phyloP scores from a whole-genome alignment of 139 green algal species.

The Picochlorum sp. region DNA sequence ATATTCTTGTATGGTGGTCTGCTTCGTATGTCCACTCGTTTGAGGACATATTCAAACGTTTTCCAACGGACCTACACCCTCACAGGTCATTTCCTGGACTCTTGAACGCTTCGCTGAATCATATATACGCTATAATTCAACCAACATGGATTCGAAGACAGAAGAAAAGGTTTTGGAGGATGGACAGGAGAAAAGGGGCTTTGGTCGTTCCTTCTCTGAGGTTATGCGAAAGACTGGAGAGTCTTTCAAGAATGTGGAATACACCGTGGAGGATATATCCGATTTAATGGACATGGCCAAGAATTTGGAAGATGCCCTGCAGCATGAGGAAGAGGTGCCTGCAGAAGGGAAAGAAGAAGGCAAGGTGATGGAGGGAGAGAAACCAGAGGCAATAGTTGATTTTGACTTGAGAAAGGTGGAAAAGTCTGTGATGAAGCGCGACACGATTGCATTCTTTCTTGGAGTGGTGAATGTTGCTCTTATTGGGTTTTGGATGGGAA shows the following conservation, averaged over 20 bases:
- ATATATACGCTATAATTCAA: no score
- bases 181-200: no score
- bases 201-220: no score
- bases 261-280: neutral
- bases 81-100: no score
- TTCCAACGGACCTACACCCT: no score
- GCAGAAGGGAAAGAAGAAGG: neutral
- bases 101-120: no score
- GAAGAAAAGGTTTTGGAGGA: no score
- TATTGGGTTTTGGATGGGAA: slow-evolving; percentile 8
- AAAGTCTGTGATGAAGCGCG: slow-evolving; percentile 22
- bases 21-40: no score
- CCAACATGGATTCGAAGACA: no score
- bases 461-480: slow-evolving; percentile 29
- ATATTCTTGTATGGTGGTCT: no score
- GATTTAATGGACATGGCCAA: neutral
- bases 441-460: slow-evolving; percentile 43
- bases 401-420: slow-evolving; percentile 4
- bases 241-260: neutral
- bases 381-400: neutral
- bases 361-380: neutral
- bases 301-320: neutral
- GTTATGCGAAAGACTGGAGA: neutral
- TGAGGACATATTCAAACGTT: no score
- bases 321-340: neutral